Evolutionary conservation across 306 rosid genomes (phyloP), one percentile per base, ranked within the genome.

Genomic region (Lathyrus sativus): DNA sequence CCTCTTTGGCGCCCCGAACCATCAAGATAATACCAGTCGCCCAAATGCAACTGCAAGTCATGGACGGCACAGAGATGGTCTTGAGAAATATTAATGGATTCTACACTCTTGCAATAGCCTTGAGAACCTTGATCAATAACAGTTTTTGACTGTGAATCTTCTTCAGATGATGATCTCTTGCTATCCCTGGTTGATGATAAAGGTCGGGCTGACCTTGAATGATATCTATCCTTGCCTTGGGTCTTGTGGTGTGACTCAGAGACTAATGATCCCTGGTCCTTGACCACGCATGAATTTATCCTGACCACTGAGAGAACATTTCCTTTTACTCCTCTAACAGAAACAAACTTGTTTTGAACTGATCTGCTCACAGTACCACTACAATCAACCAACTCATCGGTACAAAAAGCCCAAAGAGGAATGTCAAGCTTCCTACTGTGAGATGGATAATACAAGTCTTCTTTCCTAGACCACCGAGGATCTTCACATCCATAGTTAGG

Each of bases 11-110:
- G 97, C 68, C 99, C 99, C 76, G 89, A 86, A 71, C 96, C 99
- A 88, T 95, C 97, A 77, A 88, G 88, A 79, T 95, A 95, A 81
- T 82, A 95, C 99, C 99, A 95, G 68, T 88, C 89, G 78, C 99
- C 97, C 71, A 82, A 81, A 79, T 83, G 90, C 76, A 95, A 77
- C 70, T 83, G 92, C 83, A 95, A 73, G 55, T 91, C 95, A 69
- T 71, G 80, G 44, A 81, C 69, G 4, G 92, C 77, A 79, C 88
- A 80, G 62, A 87, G 68, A 65, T 83, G 85, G 60, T 95, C 95
- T 85, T 83, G 84, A 35, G 90, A 88, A 54, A 73, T 54, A 15
- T 42, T 83, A 59, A 90, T 45, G 39, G 84, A 74, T 35, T 81
- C 79, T 14, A 46, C 46, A 62, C 75, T 55, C 73, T 68, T 77